Conservation (phyloP, 2,329 filamentous ascomycete genomes). For the Talaromyces sp. region DNA sequence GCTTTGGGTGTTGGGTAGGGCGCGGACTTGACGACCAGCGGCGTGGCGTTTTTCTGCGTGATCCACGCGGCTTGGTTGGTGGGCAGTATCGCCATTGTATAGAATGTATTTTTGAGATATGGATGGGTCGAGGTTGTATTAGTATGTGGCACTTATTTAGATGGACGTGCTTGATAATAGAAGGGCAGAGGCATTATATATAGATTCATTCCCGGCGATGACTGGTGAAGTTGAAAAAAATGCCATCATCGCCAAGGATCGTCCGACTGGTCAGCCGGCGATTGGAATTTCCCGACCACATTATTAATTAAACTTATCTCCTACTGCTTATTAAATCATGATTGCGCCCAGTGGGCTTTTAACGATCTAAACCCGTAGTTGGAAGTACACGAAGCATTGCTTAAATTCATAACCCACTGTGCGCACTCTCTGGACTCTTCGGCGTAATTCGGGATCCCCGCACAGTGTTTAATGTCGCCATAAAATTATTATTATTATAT, state of each 20-base stretch:
- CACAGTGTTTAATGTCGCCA: neutral
- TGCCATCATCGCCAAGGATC: neutral
- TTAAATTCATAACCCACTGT: neutral
- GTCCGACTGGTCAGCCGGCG: neutral
- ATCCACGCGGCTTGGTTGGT: slow-evolving; percentile 18
- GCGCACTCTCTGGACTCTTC: neutral
- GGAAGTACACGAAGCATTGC: too few species aligned
- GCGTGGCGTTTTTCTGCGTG: slow-evolving; percentile 9
- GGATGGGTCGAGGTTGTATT: neutral
- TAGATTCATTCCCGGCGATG: neutral
- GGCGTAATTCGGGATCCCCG: too few species aligned
- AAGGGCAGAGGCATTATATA: neutral
- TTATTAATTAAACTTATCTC: too few species aligned
- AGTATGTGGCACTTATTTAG: too few species aligned
- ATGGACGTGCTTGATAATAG: neutral
- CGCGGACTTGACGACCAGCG: slow-evolving; percentile 14
- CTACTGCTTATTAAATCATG: neutral
- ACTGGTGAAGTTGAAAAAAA: neutral
- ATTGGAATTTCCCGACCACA: neutral
- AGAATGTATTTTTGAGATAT: neutral
- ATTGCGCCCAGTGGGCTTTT: neutral
- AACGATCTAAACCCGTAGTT: neutral
- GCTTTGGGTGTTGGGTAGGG: slow-evolving; percentile 13
- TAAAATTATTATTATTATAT: neutral
- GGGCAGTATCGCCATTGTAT: neutral